These are phyloP conservation scores for Fusarium poae DNA, from an alignment of 2,329 filamentous ascomycete genomes.

Conservation along the genomic window DNA sequence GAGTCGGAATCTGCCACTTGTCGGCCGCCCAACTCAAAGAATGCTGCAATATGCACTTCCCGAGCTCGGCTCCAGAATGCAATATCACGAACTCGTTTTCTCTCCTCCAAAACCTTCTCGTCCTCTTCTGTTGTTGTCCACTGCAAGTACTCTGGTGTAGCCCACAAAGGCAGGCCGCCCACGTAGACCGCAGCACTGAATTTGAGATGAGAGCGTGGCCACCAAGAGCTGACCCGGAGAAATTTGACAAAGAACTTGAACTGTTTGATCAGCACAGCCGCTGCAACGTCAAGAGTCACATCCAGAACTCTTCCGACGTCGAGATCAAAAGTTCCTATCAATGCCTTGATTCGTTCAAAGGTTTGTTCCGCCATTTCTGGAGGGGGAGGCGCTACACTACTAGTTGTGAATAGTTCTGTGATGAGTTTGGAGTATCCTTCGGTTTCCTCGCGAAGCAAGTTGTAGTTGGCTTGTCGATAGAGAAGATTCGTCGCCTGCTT, in stretches of 20 bases:
- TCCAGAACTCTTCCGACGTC: slow-evolving; percentile 96
- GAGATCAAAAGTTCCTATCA: slow-evolving; percentile 96
- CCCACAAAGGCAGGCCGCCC: slow-evolving; percentile 86
- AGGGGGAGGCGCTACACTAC: slow-evolving; percentile 78
- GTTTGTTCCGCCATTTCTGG: slow-evolving; percentile 84
- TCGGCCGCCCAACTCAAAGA: slow-evolving; percentile 87
- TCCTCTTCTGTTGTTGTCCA: slow-evolving; percentile 78
- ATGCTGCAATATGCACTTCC: slow-evolving; percentile 82
- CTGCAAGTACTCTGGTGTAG: slow-evolving; percentile 75
- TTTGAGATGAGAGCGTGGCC: slow-evolving; percentile 76
- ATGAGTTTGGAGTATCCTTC: slow-evolving; percentile 97
- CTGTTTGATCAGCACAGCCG: slow-evolving; percentile 91
- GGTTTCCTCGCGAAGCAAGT: slow-evolving; percentile 92
- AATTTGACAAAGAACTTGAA: slow-evolving; percentile 96
- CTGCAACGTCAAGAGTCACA: slow-evolving; percentile 94
- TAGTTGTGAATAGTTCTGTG: slow-evolving; percentile 94
- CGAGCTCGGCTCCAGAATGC: slow-evolving; percentile 86
- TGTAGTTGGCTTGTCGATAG: slow-evolving; percentile 97
- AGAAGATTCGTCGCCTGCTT: slow-evolving; percentile 92
- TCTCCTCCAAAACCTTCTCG: slow-evolving; percentile 66
- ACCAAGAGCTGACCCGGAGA: slow-evolving; percentile 93
- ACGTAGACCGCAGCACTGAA: slow-evolving; percentile 61
- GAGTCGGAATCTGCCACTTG: slow-evolving; percentile 72
- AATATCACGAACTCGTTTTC: slow-evolving; percentile 75
- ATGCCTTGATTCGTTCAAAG: slow-evolving; percentile 90